These are phyloP conservation scores for Aureococcus anophagefferens DNA, from an alignment of 108 stramenopile species.

Conservation along the genomic window DNA sequence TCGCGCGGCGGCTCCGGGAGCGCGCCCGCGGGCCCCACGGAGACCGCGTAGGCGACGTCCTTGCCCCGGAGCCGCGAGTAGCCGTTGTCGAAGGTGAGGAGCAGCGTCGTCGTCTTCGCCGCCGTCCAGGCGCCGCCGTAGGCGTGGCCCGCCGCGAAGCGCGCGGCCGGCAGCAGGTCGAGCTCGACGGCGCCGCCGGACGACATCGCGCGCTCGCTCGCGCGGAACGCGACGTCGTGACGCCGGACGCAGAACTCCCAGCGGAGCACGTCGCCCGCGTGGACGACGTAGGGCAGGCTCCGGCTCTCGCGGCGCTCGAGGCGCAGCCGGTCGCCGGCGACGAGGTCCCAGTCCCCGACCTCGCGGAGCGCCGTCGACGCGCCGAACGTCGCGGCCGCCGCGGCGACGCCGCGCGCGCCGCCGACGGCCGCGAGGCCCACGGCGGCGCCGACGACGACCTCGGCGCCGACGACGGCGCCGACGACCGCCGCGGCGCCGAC, in stretches of 20 bases:
- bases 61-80: not conserved
- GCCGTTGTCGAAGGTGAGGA: not conserved
- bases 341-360: too few species aligned
- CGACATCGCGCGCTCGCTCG: not conserved
- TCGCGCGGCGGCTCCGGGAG: too few species aligned
- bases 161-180: not conserved
- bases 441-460: too few species aligned
- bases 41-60: not conserved
- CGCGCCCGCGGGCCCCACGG: too few species aligned
- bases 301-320: not conserved
- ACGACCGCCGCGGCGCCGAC: too few species aligned
- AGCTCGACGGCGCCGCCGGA: not conserved
- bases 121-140: not conserved
- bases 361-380: too few species aligned
- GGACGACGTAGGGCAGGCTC: not conserved
- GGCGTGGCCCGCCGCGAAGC: not conserved
- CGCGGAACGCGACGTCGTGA: not conserved
- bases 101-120: not conserved
- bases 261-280: not conserved
- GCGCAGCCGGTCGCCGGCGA: not conserved
- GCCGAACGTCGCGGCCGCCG: too few species aligned
- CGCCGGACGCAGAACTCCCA: not conserved
- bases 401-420: too few species aligned
- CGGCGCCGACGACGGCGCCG: too few species aligned
- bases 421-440: too few species aligned